phyloP scores from a whole-genome alignment of 2,329 filamentous ascomycete species.

The Ophiostoma sp. region DNA sequence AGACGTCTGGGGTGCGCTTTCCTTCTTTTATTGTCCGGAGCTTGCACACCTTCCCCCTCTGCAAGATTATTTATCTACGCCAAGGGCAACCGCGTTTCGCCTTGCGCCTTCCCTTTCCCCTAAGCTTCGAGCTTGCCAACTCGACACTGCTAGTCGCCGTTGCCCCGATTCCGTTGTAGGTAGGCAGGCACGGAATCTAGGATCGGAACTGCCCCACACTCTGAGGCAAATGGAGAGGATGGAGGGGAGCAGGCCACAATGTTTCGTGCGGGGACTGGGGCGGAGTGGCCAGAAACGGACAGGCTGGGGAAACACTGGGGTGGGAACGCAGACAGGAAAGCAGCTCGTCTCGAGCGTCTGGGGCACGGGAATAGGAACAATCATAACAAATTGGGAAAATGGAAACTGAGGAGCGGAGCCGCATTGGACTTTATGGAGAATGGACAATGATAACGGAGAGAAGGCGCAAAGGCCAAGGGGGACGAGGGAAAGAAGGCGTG shows the following conservation, averaged over 20 bases:
- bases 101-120: no score
- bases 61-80: background rate
- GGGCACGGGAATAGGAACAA: background rate
- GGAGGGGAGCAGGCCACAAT: background rate
- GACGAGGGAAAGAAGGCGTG: background rate
- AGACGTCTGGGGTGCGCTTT: background rate
- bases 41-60: background rate
- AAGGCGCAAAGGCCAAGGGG: background rate
- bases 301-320: background rate
- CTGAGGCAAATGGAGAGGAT: background rate
- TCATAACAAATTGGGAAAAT: background rate
- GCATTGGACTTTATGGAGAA: background rate
- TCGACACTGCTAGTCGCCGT: background rate
- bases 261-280: background rate
- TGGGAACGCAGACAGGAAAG: background rate
- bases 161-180: background rate
- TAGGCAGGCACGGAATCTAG: background rate
- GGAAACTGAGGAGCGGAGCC: background rate
- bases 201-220: background rate
- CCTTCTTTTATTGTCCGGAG: background rate
- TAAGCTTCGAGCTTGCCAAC: background rate
- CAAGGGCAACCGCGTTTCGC: background rate
- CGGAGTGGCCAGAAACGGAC: background rate
- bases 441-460: background rate
- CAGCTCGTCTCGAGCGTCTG: background rate